Base-by-base conservation (phyloP, 2,329 filamentous ascomycete genomes). In the Clonostachys byssicola region DNA sequence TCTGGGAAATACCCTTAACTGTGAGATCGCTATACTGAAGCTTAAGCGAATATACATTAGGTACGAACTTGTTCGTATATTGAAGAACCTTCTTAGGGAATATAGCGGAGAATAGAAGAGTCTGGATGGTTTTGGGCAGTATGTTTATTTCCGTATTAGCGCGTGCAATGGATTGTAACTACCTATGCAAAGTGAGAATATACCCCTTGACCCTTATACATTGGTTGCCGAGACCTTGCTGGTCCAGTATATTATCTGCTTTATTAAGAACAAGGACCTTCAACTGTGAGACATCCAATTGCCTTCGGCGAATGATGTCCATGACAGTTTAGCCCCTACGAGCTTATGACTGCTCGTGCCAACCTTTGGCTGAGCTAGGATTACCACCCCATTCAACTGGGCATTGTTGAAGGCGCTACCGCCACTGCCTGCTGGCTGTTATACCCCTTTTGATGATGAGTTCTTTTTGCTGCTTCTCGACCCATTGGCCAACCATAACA, bases 201-300 rank as follows among this genome's bases (percentile, higher is more conserved):
- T 70, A 94, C 89, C 70, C 69, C 74, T 95, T 96, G 57, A 96
- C 89, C 55, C 92, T 85, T 57, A 91, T 81, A 67, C 92, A 97
- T 70, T 99, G 94, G 49, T 97, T 94, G 45, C 94, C 94, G 47
- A 99, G 77, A 45, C 94, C 92, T 69, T 96, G 90, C 68, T 92
- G 87, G 62, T 97, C 94, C 50, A 99, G 74, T 94, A 99, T 99
- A 72, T 96, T 97, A 72, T 99, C 94, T 48, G 94, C 94, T 72
- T 99, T 94, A 60, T 99, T 94, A 46, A 99, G 78, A 47, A 96
- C 92, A 51, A 99, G 78, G 9, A 95, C 80, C 65, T 84, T 89
- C 56, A 99, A 75, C 49, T 83, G 71, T 16, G 78, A 81, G 1
- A 83, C 68, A 56, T 95, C 82, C 53, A 99, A 78, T 60, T 88